Evolutionary conservation across 805 yeast genomes (phyloP).

Genomic region (Clavispora carvajalis): DNA sequence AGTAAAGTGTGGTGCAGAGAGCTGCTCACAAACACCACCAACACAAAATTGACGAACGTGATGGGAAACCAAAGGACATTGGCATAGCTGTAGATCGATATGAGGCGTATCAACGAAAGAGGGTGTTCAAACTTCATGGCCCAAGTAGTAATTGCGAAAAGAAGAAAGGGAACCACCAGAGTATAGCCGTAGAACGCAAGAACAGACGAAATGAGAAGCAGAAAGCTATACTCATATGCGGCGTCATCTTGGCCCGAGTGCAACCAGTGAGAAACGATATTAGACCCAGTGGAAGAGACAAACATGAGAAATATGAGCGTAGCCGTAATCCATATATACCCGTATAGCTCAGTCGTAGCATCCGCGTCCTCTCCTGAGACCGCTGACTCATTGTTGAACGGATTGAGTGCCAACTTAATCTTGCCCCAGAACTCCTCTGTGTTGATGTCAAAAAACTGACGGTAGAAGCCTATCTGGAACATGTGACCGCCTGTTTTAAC

Average conservation of each 20-base stretch:
- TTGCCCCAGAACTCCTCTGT: constrained; percentile 56
- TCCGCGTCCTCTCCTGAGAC: constrained; percentile 18
- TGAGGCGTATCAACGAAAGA: constrained; percentile 51
- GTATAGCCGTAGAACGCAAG: constrained; percentile 74
- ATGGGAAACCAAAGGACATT: constrained; percentile 84
- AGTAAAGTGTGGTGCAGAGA: constrained; percentile 27
- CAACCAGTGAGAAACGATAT: constrained; percentile 53
- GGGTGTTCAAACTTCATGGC: constrained; percentile 45
- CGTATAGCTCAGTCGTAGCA: constrained; percentile 62
- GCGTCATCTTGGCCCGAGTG: constrained; percentile 33
- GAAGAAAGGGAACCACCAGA: constrained; percentile 52
- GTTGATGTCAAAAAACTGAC: constrained; percentile 64
- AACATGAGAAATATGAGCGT: constrained; percentile 72
- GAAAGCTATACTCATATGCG: constrained; percentile 55
- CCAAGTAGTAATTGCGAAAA: constrained; percentile 50
- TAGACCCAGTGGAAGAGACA: constrained; percentile 67
- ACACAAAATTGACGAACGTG: constrained; percentile 53
- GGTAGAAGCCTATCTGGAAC: constrained; percentile 54
- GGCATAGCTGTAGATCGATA: constrained; percentile 82
- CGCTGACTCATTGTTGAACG: constrained; percentile 30
- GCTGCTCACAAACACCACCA: constrained; percentile 46
- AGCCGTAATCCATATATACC: constrained; percentile 87
- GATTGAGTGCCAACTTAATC: constrained; percentile 53
- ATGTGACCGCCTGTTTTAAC: constrained; percentile 11
- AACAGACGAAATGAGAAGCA: constrained; percentile 61